Evolutionary conservation across 2,329 filamentous ascomycete genomes (phyloP), one percentile per base, ranked within the genome.

Genomic region (Xylaria sp.): DNA sequence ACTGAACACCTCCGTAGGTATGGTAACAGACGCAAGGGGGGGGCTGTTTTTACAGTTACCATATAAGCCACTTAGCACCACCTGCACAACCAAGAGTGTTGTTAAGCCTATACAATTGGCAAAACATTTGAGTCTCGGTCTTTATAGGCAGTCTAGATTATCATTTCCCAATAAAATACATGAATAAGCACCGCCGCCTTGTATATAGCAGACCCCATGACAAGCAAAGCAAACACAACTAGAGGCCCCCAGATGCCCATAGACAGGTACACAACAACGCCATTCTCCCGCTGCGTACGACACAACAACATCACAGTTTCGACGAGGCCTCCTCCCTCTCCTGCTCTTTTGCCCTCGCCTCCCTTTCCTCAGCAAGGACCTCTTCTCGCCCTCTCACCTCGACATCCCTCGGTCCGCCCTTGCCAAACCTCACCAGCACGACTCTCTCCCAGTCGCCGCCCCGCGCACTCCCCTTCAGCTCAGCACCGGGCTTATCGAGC

Each of bases 381-480:
- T 88, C 86, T 33, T 81, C 80, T 69, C 85, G 79, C 64, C 72
- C 70, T 65, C 82, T 76, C 2, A 90, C 81, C 75, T 89, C 85
- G 1, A 89, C 80, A 64, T 86, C 77, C 50, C 77, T 79, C 25
- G 86, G 86, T 1, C 83, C 85, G 0, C 79, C 84, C 75, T 82
- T 85, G 6, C 69, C 76, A 74, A 89, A 87, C 58, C 78, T 80
- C 3, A 88, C 84, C 68, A 90, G 68, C 17, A 90, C 84, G 7
- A 90, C 87, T n/a, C 83, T 81, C 71, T 88, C 83, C 76, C 78
- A 81, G 69, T 90, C 89, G 0, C 89, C 89, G 0, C 82, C 83
- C 56, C 85, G 79, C 2, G 75, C 81, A 2, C 74, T 80, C 0
- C 73, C 82, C 70, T 78, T 79, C 39, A 90, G 77, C 75, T 90